A percentile compares a stretch with the other conserved stretches of the same genome.
These are phyloP conservation scores for Cryphonectria carpinicola DNA, from an alignment of 2,329 filamentous ascomycete species.

Conservation along the genomic window DNA sequence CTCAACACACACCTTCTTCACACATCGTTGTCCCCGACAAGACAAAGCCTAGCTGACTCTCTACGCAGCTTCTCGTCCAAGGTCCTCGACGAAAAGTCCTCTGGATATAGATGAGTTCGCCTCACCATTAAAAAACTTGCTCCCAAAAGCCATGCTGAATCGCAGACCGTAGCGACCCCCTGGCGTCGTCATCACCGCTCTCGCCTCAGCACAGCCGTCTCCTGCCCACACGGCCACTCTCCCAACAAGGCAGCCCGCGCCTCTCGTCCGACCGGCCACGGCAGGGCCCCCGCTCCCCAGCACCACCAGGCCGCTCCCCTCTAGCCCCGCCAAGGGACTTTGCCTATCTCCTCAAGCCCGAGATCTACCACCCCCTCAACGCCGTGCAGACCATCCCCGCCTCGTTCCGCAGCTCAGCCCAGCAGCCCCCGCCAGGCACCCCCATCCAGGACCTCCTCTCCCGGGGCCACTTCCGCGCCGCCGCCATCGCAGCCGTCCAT, in stretches of 20 bases:
- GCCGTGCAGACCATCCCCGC: constrained; percentile 61
- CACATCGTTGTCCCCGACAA: not conserved
- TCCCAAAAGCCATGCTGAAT: constrained; percentile 27
- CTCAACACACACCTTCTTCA: not conserved
- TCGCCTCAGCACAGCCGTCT: constrained; percentile 33
- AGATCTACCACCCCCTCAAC: constrained; percentile 82
- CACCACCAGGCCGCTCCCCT: constrained; percentile 36
- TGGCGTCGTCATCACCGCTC: constrained; percentile 32
- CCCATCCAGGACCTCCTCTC: constrained; percentile 70
- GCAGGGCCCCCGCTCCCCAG: constrained; percentile 38
- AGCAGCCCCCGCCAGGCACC: constrained; percentile 65
- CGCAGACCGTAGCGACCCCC: constrained; percentile 32
- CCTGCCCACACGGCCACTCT: constrained; percentile 30
- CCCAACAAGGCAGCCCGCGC: constrained; percentile 32
- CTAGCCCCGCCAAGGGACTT: constrained; percentile 69
- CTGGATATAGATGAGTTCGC: constrained; percentile 76
- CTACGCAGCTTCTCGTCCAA: constrained; percentile 57
- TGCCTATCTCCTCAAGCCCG: constrained; percentile 75
- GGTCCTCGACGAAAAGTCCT: constrained; percentile 77
- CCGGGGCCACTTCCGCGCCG: constrained; percentile 77
- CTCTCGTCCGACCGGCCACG: constrained; percentile 34
- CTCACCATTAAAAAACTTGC: constrained; percentile 13
- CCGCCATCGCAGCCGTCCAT: constrained; percentile 69
- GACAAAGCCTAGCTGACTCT: constrained; percentile 22
- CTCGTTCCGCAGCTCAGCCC: constrained; percentile 70